Evolutionary conservation across 2,329 filamentous ascomycete species (phyloP).

Genomic region (Epichloe amarillans): DNA sequence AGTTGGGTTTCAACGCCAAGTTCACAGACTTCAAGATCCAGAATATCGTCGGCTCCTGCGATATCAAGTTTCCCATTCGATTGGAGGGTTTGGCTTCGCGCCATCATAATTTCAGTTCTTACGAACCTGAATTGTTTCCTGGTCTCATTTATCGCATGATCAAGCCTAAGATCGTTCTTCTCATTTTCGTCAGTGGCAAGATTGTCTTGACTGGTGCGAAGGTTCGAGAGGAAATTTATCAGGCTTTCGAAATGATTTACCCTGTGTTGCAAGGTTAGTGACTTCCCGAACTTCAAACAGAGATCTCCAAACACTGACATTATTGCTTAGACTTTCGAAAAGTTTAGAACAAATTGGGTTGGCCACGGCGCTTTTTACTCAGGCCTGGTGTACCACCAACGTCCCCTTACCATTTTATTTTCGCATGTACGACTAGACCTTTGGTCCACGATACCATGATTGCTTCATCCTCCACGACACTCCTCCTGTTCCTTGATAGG

Average conservation of each 20-base stretch:
- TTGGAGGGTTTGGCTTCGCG: conserved; percentile 89
- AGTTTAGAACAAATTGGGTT: conserved; percentile 25
- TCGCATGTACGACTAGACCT: conserved; percentile 28
- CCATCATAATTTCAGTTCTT: conserved; percentile 99
- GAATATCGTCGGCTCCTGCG: conserved; percentile 97
- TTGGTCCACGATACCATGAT: conserved; percentile 35
- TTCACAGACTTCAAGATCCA: conserved; percentile 99
- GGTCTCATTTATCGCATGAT: conserved; percentile 99
- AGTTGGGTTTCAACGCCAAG: conserved; percentile 98
- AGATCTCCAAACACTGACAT: neutral
- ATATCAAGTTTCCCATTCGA: conserved; percentile 98
- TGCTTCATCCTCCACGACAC: conserved; percentile 15
- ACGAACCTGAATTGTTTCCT: conserved; percentile 96
- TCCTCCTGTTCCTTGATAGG: conserved; percentile 11
- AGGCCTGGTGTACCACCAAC: conserved; percentile 9
- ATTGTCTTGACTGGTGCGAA: conserved; percentile 97
- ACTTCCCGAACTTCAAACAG: neutral
- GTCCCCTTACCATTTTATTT: conserved; percentile 11
- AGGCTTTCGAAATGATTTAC: conserved; percentile 95
- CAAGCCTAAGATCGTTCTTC: conserved; percentile 95
- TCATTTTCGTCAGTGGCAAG: conserved; percentile 97
- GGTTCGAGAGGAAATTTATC: conserved; percentile 95
- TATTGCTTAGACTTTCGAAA: conserved; percentile 39
- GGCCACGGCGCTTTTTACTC: conserved; percentile 1
- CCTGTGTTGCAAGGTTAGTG: conserved; percentile 74